phyloP scores from a whole-genome alignment of 139 green algal genomes.

The Pleodorina starrii region DNA sequence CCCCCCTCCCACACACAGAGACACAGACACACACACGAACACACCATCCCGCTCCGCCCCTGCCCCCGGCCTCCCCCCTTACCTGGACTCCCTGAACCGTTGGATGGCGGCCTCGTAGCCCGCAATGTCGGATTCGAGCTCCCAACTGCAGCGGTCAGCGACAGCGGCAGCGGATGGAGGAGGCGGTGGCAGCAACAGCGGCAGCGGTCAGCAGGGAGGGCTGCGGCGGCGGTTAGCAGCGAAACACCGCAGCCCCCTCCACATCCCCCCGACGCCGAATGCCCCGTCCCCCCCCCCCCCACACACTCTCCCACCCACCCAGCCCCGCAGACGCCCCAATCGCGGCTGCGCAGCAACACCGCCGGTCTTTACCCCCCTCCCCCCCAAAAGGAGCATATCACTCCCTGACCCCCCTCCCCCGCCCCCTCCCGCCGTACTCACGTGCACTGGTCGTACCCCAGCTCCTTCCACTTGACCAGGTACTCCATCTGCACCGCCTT shows the following conservation, averaged over 20 bases:
- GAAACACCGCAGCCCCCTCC: not conserved
- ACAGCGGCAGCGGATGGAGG: not conserved
- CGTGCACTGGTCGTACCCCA: constrained; percentile 70
- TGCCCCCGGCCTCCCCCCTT: not conserved
- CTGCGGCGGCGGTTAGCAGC: not conserved
- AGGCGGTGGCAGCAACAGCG: too few relatives aligned
- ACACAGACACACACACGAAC: not conserved
- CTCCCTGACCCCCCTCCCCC: too few relatives aligned
- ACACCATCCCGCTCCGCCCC: not conserved
- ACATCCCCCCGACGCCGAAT: not conserved
- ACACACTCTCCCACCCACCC: too few relatives aligned
- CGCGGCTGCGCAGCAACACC: too few relatives aligned
- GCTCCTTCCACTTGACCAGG: constrained; percentile 75
- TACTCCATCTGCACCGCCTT: constrained; percentile 54
- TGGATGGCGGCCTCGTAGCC: constrained; percentile 22
- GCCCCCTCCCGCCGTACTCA: constrained; percentile 19
- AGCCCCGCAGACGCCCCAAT: too few relatives aligned
- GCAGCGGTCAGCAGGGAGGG: not conserved
- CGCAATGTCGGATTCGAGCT: constrained; percentile 44
- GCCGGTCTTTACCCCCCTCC: too few relatives aligned
- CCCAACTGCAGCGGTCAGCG: constrained; percentile 26
- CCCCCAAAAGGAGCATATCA: not conserved
- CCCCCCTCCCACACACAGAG: not conserved
- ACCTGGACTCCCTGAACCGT: constrained; percentile 33
- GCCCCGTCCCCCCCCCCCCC: not conserved